phyloP scores from a whole-genome alignment of 306 rosid genomes.

The Parietaria judaica region DNA sequence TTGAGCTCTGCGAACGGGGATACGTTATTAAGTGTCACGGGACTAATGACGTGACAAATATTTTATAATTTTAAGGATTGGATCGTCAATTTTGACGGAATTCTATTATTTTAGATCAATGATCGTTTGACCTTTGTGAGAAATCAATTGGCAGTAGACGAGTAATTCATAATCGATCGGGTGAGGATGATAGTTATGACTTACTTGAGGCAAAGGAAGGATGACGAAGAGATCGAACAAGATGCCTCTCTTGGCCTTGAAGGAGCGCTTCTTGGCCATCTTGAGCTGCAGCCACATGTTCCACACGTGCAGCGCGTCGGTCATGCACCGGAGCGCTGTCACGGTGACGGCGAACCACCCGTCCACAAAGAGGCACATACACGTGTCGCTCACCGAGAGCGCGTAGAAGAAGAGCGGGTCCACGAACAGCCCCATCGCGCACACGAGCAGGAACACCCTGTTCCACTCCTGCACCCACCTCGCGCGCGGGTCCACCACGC shows the following conservation, averaged over 20 bases:
- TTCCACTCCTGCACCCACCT: conserved; percentile 85
- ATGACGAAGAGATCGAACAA: conserved; percentile 77
- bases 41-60: too few species aligned
- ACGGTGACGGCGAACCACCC: conserved; percentile 89
- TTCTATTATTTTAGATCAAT: neutral
- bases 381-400: conserved; percentile 58
- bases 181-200: too few species aligned
- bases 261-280: conserved; percentile 42
- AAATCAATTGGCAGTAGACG: too few species aligned
- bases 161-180: too few species aligned
- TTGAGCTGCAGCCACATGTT: conserved; percentile 80
- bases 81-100: neutral
- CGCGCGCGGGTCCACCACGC: conserved; percentile 43
- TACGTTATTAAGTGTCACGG: too few species aligned
- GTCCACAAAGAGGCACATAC: conserved; percentile 76
- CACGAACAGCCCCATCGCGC: conserved; percentile 60
- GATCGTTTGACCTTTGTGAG: too few species aligned
- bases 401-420: conserved; percentile 92
- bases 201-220: conserved; percentile 88
- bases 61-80: neutral
- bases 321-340: conserved; percentile 92
- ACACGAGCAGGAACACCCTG: conserved; percentile 60
- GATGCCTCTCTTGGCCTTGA: conserved; percentile 46
- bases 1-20: too few species aligned
- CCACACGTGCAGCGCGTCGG: conserved; percentile 82